Base-by-base conservation (phyloP, 495 filamentous ascomycete genomes). In the Xylaria castorea region DNA sequence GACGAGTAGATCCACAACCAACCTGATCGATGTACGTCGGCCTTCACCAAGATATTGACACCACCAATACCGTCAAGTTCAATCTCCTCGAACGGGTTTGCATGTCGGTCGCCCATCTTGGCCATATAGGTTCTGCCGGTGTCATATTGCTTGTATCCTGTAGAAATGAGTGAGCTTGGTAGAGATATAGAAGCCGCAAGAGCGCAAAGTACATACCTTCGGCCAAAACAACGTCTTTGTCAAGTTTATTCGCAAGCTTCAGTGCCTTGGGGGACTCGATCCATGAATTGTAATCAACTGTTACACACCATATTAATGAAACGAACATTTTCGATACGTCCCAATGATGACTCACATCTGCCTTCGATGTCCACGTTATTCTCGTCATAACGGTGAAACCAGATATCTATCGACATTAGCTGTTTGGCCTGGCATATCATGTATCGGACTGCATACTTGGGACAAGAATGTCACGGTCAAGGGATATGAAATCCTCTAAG, bases 261-360 rank as follows among this genome's bases (percentile, higher is more conserved):
- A 91, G 89, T 67, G 85, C 95, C 80, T 94, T 91, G 55, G 92
- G 90, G 22, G 96, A 97, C 85, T 99, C 96, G 76, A 97, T 90
- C 96, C 96, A 99, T 0, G 96, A 99, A 83, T 99, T 99, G 84
- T 98, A 99, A 80, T 99, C 96, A 77, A 98, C 94, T 97, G 75
- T 30, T 32, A 57, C 18, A 46, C 27, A 25, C 60, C 18, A 53
- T n/a, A 16, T 71, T 40, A 71, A 25, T 71, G 6, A 11, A 25
- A 44, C n/a, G 38, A 38, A 65, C 25, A 5, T 27, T 57, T 44
- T 30, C 18, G 44, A n/a, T n/a, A 38, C 22, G 32, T 71, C 22
- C 25, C 6, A 38, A 27, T 16, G 30, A 40, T 53, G 30, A 30
- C 36, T 20, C 34, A 96, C 94, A 98, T 88, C 92, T 89, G 72